Base-by-base conservation (phyloP, 805 yeast genomes). In the Danielia oregonensis region DNA sequence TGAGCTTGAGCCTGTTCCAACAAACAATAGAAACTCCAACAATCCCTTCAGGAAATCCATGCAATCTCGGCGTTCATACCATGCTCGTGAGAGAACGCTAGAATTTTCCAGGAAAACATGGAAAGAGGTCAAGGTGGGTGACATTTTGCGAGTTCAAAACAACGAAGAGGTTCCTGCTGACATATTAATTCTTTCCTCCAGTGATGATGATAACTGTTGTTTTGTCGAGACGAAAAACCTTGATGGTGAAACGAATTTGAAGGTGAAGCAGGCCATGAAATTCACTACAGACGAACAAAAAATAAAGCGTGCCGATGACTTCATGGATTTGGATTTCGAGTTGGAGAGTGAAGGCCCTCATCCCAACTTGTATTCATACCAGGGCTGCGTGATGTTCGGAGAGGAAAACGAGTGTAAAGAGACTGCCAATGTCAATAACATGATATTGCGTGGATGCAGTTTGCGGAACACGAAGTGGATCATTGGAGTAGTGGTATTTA, bases 311-410 rank as follows among this genome's bases (percentile, higher is more conserved):
- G 71, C 71, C 5, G 66, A 63, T 36, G 70, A 66, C 39, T 48
- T 65, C 28, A 46, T 53, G 25, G 32, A 44, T 21, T 61, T 76
- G 33, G 70, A 68, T 43, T 82, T 82, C 46, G 75, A 82, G 74
- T 61, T 84, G n/a, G 86, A 84, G 46, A 75, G 84, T 63, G 93
- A 85, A 61, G 91, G 88, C 6, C 94, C 94, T 11, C 87, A 84
- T 56, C 74, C 88, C 1, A 83, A 82, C 52, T 63, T 85, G 44
- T 85, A 85, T 56, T 71, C 79, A 26, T 85, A 83, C 50, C 85
- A 82, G 54, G 94, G 93, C 44, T 81, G 79, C 46, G 50, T 82
- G 18, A 42, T 35, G 13, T 63, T 63, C 39, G 38, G 36, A 17
- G 34, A 33, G 17, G 37, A 37, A 15, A 51, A 51, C 6, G 44